These are phyloP conservation scores for Penicillium maclennaniae DNA, from an alignment of 495 filamentous ascomycete species.

Conservation along the genomic window DNA sequence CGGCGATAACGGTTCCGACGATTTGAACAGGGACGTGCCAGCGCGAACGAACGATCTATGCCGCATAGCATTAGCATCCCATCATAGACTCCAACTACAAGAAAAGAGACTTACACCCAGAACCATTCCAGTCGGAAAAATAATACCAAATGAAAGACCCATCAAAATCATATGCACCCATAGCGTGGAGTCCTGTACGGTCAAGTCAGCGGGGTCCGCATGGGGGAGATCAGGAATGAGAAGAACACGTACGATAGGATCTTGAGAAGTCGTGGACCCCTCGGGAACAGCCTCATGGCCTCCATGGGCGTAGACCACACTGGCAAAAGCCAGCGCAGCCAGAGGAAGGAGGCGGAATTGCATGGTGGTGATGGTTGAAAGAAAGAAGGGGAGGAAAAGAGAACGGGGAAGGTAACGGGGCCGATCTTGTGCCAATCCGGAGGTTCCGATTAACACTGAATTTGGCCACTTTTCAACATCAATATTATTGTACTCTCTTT, in stretches of 20 bases:
- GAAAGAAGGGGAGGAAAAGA: constrained; percentile 7
- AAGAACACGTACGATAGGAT: constrained; percentile 72
- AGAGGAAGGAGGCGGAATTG: constrained; percentile 19
- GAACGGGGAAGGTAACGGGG: constrained; percentile 8
- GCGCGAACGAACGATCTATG: constrained; percentile 77
- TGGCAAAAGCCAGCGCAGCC: constrained; percentile 29
- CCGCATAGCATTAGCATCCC: background rate
- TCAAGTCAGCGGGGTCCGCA: background rate
- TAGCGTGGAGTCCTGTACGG: constrained; percentile 68
- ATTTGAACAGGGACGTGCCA: constrained; percentile 94
- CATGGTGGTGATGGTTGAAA: constrained; percentile 10
- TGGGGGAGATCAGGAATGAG: background rate
- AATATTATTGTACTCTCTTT: no score
- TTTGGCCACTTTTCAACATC: background rate
- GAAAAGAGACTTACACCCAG: constrained; percentile 62
- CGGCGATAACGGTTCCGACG: constrained; percentile 66
- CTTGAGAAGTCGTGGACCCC: constrained; percentile 68
- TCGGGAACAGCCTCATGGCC: constrained; percentile 73
- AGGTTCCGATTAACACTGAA: constrained; percentile 14
- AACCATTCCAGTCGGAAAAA: constrained; percentile 95
- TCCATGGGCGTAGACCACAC: constrained; percentile 58
- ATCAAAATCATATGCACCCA: constrained; percentile 95
- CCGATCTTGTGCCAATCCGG: constrained; percentile 24
- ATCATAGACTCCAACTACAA: background rate
- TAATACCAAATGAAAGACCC: constrained; percentile 77